phyloP scores from a whole-genome alignment of 2,329 filamentous ascomycete species.

The Exutisphaerella laricina region DNA sequence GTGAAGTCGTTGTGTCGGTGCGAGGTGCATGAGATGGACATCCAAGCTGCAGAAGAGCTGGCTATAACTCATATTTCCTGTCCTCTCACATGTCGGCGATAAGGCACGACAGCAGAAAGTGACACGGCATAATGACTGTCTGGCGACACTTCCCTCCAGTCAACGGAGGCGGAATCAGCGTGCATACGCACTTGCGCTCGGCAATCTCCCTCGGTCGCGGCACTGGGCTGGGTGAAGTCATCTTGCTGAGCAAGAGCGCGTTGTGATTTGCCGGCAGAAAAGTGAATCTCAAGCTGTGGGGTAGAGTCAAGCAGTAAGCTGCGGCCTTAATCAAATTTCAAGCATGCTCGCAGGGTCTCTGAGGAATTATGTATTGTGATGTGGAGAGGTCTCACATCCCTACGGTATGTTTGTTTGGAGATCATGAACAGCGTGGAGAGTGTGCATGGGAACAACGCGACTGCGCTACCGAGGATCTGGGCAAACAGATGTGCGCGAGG shows the following conservation, averaged over 20 bases:
- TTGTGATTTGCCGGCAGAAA: conserved; percentile 18
- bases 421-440: background rate
- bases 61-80: background rate
- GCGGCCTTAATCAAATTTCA: conserved; percentile 15
- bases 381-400: conserved; percentile 14
- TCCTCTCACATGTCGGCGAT: conserved; percentile 22
- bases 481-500: background rate
- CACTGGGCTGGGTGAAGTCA: conserved; percentile 18
- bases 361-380: conserved; percentile 13
- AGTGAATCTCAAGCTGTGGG: conserved; percentile 8
- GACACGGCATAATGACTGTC: conserved; percentile 24
- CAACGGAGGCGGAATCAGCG: conserved; percentile 13
- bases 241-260: no score
- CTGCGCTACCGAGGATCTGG: background rate
- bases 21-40: background rate
- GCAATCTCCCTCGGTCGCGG: conserved; percentile 19
- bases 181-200: conserved; percentile 13
- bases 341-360: no score
- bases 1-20: no score
- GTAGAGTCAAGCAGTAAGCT: conserved; percentile 11
- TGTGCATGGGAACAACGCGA: background rate
- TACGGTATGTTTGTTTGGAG: conserved; percentile 8
- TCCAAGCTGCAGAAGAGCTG: background rate
- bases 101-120: conserved; percentile 15
- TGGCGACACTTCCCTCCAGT: conserved; percentile 11